Conservation (phyloP, 495 filamentous ascomycete species). For the Rusavskia elegans region DNA sequence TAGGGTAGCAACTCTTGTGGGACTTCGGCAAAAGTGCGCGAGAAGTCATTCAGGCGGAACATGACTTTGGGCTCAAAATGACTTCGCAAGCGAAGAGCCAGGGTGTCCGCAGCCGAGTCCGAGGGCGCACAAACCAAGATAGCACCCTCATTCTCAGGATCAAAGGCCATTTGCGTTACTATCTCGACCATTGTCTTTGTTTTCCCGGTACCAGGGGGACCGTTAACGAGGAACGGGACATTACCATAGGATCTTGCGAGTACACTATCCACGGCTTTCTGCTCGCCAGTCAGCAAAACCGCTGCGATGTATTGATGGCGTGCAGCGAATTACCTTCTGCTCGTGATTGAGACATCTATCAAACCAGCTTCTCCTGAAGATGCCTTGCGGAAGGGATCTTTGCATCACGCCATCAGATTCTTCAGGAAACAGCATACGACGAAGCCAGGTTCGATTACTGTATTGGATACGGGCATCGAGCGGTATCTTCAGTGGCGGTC, state of each 20-base stretch:
- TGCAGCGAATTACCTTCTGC: slow-evolving; percentile 3
- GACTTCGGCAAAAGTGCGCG: slow-evolving; percentile 33
- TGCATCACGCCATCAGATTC: slow-evolving; percentile 2
- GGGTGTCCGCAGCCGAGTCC: slow-evolving; percentile 37
- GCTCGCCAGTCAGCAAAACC: neutral
- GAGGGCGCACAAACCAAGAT: slow-evolving; percentile 41
- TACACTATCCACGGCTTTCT: slow-evolving; percentile 9
- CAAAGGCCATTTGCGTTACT: slow-evolving; percentile 5
- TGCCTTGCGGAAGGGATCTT: slow-evolving; percentile 1
- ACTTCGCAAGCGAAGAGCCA: slow-evolving; percentile 27
- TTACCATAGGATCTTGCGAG: slow-evolving; percentile 3
- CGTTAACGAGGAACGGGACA: slow-evolving; percentile 48
- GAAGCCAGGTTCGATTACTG: slow-evolving; percentile 2
- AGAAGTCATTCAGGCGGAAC: slow-evolving; percentile 31
- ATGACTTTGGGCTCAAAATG: slow-evolving; percentile 25
- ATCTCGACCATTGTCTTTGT: slow-evolving; percentile 30
- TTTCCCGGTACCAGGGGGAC: slow-evolving; percentile 92
- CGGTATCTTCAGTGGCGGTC: neutral
- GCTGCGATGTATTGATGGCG: neutral
- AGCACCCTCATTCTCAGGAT: slow-evolving; percentile 1
- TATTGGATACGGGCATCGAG: neutral
- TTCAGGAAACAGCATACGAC: slow-evolving; percentile 4
- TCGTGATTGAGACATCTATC: slow-evolving; percentile 8
- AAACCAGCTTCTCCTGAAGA: slow-evolving; percentile 5
- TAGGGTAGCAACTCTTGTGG: slow-evolving; percentile 27